phyloP scores from a whole-genome alignment of 2,329 filamentous ascomycete genomes.

The Xylaria digitata region DNA sequence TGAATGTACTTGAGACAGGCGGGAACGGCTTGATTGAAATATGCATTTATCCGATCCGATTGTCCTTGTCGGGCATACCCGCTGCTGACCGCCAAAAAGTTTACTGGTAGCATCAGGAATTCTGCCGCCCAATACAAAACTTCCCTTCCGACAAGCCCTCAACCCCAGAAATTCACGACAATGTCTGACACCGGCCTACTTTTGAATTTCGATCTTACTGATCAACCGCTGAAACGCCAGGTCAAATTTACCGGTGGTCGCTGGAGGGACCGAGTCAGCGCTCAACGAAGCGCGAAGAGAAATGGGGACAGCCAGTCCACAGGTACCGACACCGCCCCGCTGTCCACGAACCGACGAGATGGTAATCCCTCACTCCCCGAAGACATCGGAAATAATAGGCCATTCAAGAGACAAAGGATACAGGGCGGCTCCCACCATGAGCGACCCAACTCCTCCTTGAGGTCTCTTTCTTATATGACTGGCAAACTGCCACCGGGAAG shows the following conservation, averaged over 20 bases:
- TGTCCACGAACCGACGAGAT: conserved; percentile 45
- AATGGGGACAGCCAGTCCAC: conserved; percentile 45
- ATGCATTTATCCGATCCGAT: conserved; percentile 3
- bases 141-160: conserved; percentile 27
- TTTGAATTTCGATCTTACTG: conserved; percentile 86
- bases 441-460: conserved; percentile 36
- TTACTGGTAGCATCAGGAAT: conserved; percentile 36
- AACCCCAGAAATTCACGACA: conserved; percentile 13
- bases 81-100: conserved; percentile 47
- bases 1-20: no score
- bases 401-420: conserved; percentile 60
- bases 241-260: conserved; percentile 85
- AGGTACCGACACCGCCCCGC: conserved; percentile 48
- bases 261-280: conserved; percentile 89
- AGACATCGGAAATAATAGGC: conserved; percentile 47
- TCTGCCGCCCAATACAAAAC: conserved; percentile 42
- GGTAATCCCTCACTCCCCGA: conserved; percentile 37
- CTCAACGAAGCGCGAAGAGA: conserved; percentile 70
- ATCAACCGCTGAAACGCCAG: conserved; percentile 70
- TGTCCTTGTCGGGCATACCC: neutral
- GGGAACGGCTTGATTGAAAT: neutral
- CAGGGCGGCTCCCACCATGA: conserved; percentile 31
- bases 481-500: conserved; percentile 54
- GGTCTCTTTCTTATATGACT: conserved; percentile 50
- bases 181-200: conserved; percentile 98